Base-by-base conservation (phyloP, 2,329 filamentous ascomycete species). In the Talaromyces piceae region DNA sequence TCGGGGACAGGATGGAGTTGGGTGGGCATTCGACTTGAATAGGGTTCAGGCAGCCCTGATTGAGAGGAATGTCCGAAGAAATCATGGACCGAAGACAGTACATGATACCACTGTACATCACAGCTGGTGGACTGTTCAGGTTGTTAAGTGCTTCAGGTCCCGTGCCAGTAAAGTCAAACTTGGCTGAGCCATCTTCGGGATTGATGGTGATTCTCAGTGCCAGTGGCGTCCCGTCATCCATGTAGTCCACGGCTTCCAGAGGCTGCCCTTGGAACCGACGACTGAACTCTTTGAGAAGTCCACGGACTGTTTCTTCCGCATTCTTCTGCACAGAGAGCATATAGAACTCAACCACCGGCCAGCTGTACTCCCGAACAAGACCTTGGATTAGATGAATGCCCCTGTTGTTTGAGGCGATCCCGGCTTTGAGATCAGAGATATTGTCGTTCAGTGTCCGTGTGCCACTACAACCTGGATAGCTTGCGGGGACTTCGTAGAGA, bases 151-250 rank as follows among this genome's bases (percentile, higher is more conserved):
- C 85, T 67, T 93, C 86, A 0, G 85, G 82, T 0, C 88, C 88
- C 0, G 88, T 93, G 18, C 88, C 88, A 0, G 74, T 77, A 65
- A 93, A 87, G 67, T 93, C 83, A 61, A 93, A 94, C 0, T 86
- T 72, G 0, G 88, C 88, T 55, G 87, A 84, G 13, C 87, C 88
- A 39, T 86, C 83, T 0, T 82, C 76, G 0, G 80, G 78, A 61
- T 91, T 81, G 56, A 94, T 93, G 1, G 81, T 84, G 9, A 94
- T 78, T 55, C 82, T 84, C 5, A 94, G 77, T 47, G 79, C 75
- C 60, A 94, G 91, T 0, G 87, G 86, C 8, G 80, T 87, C 23
- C 88, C 88, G 59, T 94, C 88, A 59, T 94, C 89, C 87, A 94
- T 93, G 71, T 84, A 88, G 62, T 95, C 88, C 1, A 84, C 75